A percentile compares a stretch with the other conserved stretches of the same genome.
Evolutionary conservation across 306 rosid genomes (phyloP).

Genomic region (Glycine tomentella): DNA sequence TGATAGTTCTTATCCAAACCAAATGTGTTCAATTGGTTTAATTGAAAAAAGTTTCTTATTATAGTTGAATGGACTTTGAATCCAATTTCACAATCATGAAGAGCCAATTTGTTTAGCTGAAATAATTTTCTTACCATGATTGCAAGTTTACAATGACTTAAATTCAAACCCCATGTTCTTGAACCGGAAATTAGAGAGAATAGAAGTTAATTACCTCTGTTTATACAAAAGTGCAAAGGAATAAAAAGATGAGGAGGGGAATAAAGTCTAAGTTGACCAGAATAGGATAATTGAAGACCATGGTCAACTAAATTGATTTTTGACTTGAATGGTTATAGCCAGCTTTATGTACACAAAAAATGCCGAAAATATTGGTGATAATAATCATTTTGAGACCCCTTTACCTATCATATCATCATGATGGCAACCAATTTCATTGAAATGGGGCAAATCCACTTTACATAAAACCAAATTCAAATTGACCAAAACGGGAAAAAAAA

Average conservation of each 20-base stretch:
- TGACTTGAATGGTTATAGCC: slow-evolving; percentile 24
- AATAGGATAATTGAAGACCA: slow-evolving; percentile 26
- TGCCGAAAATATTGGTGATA: background rate
- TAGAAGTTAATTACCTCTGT: background rate
- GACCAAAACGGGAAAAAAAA: slow-evolving; percentile 45
- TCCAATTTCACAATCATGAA: slow-evolving; percentile 10
- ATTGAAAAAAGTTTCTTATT: slow-evolving; percentile 39
- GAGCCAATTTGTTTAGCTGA: background rate
- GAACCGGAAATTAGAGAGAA: slow-evolving; percentile 6
- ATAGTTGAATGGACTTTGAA: slow-evolving; percentile 32
- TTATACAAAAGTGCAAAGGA: background rate
- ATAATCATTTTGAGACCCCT: slow-evolving; percentile 37
- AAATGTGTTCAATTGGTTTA: slow-evolving; percentile 10
- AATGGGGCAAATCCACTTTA: slow-evolving; percentile 35
- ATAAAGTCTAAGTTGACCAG: slow-evolving; percentile 18
- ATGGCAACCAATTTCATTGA: slow-evolving; percentile 45
- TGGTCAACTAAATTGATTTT: slow-evolving; percentile 40
- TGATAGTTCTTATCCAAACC: slow-evolving; percentile 27
- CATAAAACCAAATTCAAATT: slow-evolving; percentile 29
- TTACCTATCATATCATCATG: slow-evolving; percentile 49
- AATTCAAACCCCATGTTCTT: background rate
- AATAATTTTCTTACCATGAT: background rate
- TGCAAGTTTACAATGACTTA: background rate
- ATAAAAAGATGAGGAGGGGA: background rate
- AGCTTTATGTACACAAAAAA: slow-evolving; percentile 20